Evolutionary conservation across 2,329 filamentous ascomycete species (phyloP), one percentile per base, ranked within the genome.

Genomic region (Cordyceps militaris): DNA sequence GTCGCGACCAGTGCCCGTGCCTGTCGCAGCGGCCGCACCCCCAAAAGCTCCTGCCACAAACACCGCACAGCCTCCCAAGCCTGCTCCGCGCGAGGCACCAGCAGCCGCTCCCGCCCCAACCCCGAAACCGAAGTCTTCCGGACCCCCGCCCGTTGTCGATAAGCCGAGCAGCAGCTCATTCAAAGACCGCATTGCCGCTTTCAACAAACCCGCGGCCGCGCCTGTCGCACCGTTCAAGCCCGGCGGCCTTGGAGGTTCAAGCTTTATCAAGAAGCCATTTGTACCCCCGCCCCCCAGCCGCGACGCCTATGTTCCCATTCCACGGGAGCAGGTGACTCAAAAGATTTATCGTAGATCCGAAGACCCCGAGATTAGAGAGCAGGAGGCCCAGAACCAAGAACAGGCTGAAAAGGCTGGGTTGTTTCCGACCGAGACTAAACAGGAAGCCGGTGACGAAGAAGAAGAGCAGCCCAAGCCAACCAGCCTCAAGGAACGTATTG

Each of bases 191-290:
- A 96, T 99, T 69, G 94, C 94, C 34, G 93, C 94, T 46, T 99
- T 99, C 76, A 99, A 99, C 73, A 94, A 93, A 70, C 79, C 89
- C 46, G 84, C 89, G 38, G 91, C 91, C 6, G 85, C 91, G 3
- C 94, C 94, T 9, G 78, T 94, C 60, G 83, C 91, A n/a, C 94
- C 94, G 1, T 93, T 95, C 75, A 96, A 96, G 69, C 90, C 91
- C 21, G 79, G 81, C 60, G 84, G 84, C 2, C 74, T 87, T 34
- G 78, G 82, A 59, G 76, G 81, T 49, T 79, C 80, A 61, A 80
- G 80, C 55, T 97, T 97, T 68, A 86, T 99, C 73, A 97, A 93
- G 79, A 97, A 97, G 73, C 91, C 93, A 0, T 99, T 97, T 66
- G 92, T 99, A 58, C 90, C 94, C 3, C 91, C 94, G 53, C 94